Evolutionary conservation across 345 rosid species (phyloP).

Genomic region (Populus alba): DNA sequence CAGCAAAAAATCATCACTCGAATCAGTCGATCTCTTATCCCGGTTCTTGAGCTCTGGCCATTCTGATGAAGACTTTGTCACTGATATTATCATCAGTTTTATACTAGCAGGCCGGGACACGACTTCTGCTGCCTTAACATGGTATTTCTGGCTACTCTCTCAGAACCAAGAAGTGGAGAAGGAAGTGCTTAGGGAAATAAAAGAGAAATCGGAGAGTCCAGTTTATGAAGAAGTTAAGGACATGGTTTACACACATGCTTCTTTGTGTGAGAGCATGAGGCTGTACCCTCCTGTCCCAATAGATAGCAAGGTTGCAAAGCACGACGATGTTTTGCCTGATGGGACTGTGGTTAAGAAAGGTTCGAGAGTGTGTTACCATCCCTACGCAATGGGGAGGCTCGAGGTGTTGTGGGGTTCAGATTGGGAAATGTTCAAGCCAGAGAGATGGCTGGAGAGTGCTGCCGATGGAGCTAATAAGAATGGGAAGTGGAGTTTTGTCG

Average conservation of each 20-base stretch:
- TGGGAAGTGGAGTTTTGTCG: constrained; percentile 24
- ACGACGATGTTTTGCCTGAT: constrained; percentile 62
- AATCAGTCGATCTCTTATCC: constrained; percentile 50
- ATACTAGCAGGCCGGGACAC: constrained; percentile 78
- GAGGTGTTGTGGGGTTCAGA: constrained; percentile 55
- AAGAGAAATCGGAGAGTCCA: constrained; percentile 22
- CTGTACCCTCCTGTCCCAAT: constrained; percentile 74
- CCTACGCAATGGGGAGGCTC: constrained; percentile 67
- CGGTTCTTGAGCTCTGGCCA: constrained; percentile 55
- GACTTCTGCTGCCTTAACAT: constrained; percentile 60
- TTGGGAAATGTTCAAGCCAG: constrained; percentile 43
- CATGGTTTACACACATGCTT: constrained; percentile 63
- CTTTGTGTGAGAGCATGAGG: constrained; percentile 58
- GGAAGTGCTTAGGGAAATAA: constrained; percentile 47
- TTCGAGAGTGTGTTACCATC: constrained; percentile 55
- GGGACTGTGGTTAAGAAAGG: constrained; percentile 45
- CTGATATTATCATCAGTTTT: constrained; percentile 64
- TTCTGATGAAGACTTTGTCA: constrained; percentile 25
- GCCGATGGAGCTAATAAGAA: neutral
- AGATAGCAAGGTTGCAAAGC: constrained; percentile 60
- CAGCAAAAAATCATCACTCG: constrained; percentile 31
- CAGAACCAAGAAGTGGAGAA: constrained; percentile 47
- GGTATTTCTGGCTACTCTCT: constrained; percentile 58
- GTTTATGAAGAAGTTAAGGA: constrained; percentile 36
- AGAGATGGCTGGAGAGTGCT: constrained; percentile 40